A percentile compares a stretch with the other conserved stretches of the same genome.
Evolutionary conservation across 2,329 filamentous ascomycete species (phyloP).

Genomic region (Neopestalotiopsis sp.): DNA sequence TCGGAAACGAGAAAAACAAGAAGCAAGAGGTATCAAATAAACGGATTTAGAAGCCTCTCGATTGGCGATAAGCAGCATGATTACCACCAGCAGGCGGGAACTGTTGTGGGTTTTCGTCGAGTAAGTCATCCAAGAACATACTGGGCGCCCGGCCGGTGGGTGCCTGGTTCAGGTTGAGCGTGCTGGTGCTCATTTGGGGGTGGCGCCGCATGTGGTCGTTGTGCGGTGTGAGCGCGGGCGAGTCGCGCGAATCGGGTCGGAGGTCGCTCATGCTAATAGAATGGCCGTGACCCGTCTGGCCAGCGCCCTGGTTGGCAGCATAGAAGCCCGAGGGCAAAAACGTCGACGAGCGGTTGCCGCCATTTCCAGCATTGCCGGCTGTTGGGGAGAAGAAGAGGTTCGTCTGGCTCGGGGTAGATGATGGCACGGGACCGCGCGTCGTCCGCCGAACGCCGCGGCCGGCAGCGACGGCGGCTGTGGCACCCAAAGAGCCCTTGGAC

Average conservation of each 20-base stretch:
- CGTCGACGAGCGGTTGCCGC: slow-evolving; percentile 70
- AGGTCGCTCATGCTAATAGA: slow-evolving; percentile 67
- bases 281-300: slow-evolving; percentile 51
- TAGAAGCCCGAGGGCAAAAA: slow-evolving; percentile 94
- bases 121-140: slow-evolving; percentile 87
- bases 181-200: slow-evolving; percentile 60
- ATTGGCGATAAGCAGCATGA: slow-evolving; percentile 31
- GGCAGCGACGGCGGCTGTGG: slow-evolving; percentile 42
- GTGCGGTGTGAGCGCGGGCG: slow-evolving; percentile 58
- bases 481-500: slow-evolving; percentile 55
- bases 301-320: slow-evolving; percentile 66
- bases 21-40: not conserved
- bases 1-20: not conserved
- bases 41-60: slow-evolving; percentile 24
- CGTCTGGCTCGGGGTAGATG: slow-evolving; percentile 64
- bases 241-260: slow-evolving; percentile 63
- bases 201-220: slow-evolving; percentile 40
- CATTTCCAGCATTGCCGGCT: slow-evolving; percentile 63
- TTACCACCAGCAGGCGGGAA: slow-evolving; percentile 47
- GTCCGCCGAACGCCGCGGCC: slow-evolving; percentile 58
- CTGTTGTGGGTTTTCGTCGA: slow-evolving; percentile 71
- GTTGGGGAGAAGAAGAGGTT: slow-evolving; percentile 97
- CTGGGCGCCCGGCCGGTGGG: slow-evolving; percentile 79
- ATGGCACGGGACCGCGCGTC: slow-evolving; percentile 56
- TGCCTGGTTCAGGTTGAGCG: slow-evolving; percentile 68